A percentile compares a stretch with the other conserved stretches of the same genome.
These are phyloP conservation scores for Amauroascus niger DNA, from an alignment of 2,329 filamentous ascomycete genomes.

Conservation along the genomic window DNA sequence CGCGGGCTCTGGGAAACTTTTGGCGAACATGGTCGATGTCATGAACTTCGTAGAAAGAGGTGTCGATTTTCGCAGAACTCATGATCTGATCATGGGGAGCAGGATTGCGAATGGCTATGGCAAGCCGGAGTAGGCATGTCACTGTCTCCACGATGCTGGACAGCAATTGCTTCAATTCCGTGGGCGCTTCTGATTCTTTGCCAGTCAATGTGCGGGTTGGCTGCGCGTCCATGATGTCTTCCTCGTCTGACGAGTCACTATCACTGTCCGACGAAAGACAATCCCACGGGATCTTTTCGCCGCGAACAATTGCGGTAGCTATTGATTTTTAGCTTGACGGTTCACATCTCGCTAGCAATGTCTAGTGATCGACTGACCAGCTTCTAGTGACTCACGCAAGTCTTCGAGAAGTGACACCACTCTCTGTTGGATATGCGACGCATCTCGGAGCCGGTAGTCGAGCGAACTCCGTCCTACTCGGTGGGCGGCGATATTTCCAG, in stretches of 20 bases:
- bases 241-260: not conserved
- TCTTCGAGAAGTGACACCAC: not conserved
- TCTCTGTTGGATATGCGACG: conserved; percentile 1
- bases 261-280: not conserved
- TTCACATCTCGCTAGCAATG: not conserved
- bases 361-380: not conserved
- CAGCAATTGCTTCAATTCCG: conserved; percentile 2
- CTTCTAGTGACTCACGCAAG: conserved; percentile 1
- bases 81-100: conserved; percentile 28
- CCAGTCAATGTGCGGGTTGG: not conserved
- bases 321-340: not conserved
- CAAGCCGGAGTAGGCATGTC: conserved; percentile 29
- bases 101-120: conserved; percentile 29
- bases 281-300: not conserved
- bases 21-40: conserved; percentile 21
- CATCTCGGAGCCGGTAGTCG: conserved; percentile 15
- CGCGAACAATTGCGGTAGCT: not conserved
- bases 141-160: conserved; percentile 18
- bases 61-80: conserved; percentile 3
- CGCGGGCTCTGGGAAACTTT: conserved; percentile 24
- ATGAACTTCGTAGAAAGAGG: conserved; percentile 11
- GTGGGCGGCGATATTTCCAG: conserved; percentile 16
- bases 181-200: not conserved
- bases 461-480: conserved; percentile 10
- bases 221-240: not conserved